A percentile compares a stretch with the other conserved stretches of the same genome.
Conservation (phyloP, 768 basidiomycete genomes). For the Harrya chromipes region DNA sequence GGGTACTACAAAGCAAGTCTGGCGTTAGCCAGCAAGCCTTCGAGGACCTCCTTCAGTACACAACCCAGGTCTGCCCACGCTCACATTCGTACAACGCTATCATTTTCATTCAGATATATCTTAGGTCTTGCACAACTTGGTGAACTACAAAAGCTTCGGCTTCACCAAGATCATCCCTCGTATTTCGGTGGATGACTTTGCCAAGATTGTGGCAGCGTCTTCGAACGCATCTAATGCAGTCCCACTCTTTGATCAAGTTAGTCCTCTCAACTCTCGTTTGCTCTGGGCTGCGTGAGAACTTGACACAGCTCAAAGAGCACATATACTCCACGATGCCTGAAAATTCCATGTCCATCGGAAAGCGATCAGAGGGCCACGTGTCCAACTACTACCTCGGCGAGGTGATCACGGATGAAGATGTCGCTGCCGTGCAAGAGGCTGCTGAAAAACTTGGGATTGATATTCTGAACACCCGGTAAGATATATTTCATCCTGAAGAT, state of each 20-base stretch:
- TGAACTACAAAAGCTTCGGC: conserved; percentile 78
- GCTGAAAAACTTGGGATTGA: conserved; percentile 76
- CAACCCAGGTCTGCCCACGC: conserved; percentile 53
- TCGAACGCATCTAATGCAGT: conserved; percentile 52
- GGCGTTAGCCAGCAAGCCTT: conserved; percentile 60
- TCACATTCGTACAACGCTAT: not conserved
- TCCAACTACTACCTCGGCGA: conserved; percentile 86
- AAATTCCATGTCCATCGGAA: conserved; percentile 70
- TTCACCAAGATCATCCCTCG: conserved; percentile 86
- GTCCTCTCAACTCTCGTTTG: conserved; percentile 11
- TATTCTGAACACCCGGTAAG: conserved; percentile 77
- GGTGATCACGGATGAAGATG: conserved; percentile 70
- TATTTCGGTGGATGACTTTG: conserved; percentile 57
- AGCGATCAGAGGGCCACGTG: conserved; percentile 70
- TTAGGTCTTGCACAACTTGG: conserved; percentile 43
- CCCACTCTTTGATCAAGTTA: conserved; percentile 61
- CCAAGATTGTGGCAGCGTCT: conserved; percentile 58
- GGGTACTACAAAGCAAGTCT: conserved; percentile 48
- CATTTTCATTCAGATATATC: not conserved
- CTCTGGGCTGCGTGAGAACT: conserved; percentile 1
- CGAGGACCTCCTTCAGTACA: conserved; percentile 68
- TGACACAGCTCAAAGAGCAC: conserved; percentile 60
- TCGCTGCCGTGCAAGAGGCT: conserved; percentile 67
- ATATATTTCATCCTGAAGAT: not conserved
- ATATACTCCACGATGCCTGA: conserved; percentile 71